Evolutionary conservation across 768 basidiomycete genomes (phyloP).

Genomic region (Termitomyces sp.): DNA sequence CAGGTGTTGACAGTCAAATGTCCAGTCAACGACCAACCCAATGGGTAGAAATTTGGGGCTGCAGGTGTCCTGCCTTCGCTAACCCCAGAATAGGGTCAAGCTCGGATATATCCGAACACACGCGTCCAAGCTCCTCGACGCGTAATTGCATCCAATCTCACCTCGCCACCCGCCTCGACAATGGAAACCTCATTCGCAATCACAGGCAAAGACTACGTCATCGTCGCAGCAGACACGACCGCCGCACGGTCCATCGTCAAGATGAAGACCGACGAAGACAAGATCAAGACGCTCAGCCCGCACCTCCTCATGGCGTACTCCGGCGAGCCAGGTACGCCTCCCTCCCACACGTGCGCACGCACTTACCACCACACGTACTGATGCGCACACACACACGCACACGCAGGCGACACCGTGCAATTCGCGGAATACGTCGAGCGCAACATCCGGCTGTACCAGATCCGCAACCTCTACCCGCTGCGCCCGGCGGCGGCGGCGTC

Average conservation of each 20-base stretch:
- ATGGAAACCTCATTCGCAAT: constrained; percentile 94
- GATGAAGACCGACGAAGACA: constrained; percentile 97
- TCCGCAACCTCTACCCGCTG: constrained; percentile 86
- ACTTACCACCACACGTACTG: too few relatives aligned
- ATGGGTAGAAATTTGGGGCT: too few relatives aligned
- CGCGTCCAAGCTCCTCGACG: constrained; percentile 15
- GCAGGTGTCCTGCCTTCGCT: too few relatives aligned
- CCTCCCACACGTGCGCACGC: too few relatives aligned
- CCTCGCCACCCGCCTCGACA: constrained; percentile 1
- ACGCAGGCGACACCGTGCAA: constrained; percentile 94
- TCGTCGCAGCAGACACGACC: constrained; percentile 88
- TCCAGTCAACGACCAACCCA: too few relatives aligned
- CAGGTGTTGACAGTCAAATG: too few relatives aligned
- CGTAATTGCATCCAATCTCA: constrained; percentile 12
- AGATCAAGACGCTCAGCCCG: constrained; percentile 87
- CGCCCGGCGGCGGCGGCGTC: constrained; percentile 88
- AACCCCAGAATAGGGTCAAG: constrained; percentile 15
- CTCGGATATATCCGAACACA: constrained; percentile 16
- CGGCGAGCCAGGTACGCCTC: constrained; percentile 76
- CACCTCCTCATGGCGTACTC: constrained; percentile 94
- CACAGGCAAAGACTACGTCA: constrained; percentile 89
- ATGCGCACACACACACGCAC: not conserved
- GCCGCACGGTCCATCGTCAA: constrained; percentile 91
- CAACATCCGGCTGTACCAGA: constrained; percentile 94
- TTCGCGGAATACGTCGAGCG: constrained; percentile 96